Percentiles rank a stretch among this genome's conserved stretches.
Evolutionary conservation across 2,329 filamentous ascomycete genomes (phyloP).

Genomic region (Aurifilum marmelostoma): DNA sequence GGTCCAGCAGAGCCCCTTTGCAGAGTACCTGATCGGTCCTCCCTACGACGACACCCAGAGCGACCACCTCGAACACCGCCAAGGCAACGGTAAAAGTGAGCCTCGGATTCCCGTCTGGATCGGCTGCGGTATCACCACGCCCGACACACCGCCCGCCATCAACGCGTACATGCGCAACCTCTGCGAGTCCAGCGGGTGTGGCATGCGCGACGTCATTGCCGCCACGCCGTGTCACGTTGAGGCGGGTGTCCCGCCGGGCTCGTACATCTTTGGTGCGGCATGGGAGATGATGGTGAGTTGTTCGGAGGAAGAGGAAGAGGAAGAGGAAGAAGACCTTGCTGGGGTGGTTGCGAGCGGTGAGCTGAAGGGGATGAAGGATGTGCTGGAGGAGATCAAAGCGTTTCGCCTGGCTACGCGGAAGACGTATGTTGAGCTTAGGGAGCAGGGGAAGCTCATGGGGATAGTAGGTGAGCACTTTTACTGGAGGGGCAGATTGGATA

Average conservation of each 20-base stretch:
- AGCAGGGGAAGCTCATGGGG: constrained; percentile 22
- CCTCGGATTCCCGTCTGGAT: constrained; percentile 51
- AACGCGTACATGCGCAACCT: constrained; percentile 53
- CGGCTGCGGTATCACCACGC: constrained; percentile 41
- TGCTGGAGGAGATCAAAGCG: constrained; percentile 45
- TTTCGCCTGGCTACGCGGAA: constrained; percentile 42
- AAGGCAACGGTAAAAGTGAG: constrained; percentile 36
- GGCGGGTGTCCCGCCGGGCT: constrained; percentile 51
- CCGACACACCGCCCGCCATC: constrained; percentile 41
- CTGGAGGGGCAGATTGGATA: constrained; percentile 45
- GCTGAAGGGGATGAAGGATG: constrained; percentile 47
- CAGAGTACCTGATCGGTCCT: constrained; percentile 1
- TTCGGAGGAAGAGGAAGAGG: background rate
- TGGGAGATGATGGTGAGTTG: constrained; percentile 53
- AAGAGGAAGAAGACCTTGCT: constrained; percentile 27
- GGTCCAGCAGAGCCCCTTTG: background rate
- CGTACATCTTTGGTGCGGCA: constrained; percentile 53
- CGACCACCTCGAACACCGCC: constrained; percentile 31
- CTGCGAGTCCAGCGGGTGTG: constrained; percentile 40
- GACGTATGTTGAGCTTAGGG: constrained; percentile 33
- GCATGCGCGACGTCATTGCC: constrained; percentile 42
- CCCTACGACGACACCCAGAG: background rate
- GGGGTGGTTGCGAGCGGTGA: constrained; percentile 36
- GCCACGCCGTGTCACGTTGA: constrained; percentile 53
- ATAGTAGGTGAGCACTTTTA: constrained; percentile 38